Evolutionary conservation across 306 rosid genomes (phyloP), one percentile per base, ranked within the genome.

Genomic region (Hippophae gyantsensis): DNA sequence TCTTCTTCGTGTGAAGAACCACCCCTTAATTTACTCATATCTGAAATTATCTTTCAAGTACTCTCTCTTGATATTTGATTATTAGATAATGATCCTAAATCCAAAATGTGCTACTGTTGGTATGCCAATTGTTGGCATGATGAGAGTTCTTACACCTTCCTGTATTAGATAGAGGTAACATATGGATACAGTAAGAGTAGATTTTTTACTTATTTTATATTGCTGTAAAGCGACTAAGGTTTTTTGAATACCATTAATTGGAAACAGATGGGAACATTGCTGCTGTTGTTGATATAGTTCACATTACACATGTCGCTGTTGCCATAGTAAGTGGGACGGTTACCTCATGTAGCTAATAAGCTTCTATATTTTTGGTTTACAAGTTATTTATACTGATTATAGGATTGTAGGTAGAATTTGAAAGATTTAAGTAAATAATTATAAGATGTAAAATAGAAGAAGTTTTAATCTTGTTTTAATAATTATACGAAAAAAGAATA

Each of bases 51-150:
- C 18, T 44, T 54, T 52, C 38, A 38, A 61, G 48, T 7, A 54
- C 23, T 2, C 62, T 27, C 44, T 53, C 60, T 72, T 62, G 58
- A 52, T 27, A 27, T 69, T 62, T 64, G 32, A 70, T 69, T 56
- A 27, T 27, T 27, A 93, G 97, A 94, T 79, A 60, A 89, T 93
- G 99, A 93, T 97, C 58, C 81, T 84, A 75, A 86, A 84, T 80
- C 97, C 99, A 66, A 85, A 89, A 79, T 84, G 90, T 67, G 97
- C 82, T n/a, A 54, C 72, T 13, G 63, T 82, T 18, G 99, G 88
- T 65, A 84, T 95, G 48, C 83, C 99, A 41, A 93, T 93, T 72
- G 90, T 93, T 65, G 95, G 99, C 99, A 93, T 49, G 84, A 93
- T 58, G 95, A 95, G 62, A 93, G 11, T 84, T 93, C 73, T 77